Conservation (phyloP, 148 eudicot genomes). For the Amaranthus hypochondriacus region DNA sequence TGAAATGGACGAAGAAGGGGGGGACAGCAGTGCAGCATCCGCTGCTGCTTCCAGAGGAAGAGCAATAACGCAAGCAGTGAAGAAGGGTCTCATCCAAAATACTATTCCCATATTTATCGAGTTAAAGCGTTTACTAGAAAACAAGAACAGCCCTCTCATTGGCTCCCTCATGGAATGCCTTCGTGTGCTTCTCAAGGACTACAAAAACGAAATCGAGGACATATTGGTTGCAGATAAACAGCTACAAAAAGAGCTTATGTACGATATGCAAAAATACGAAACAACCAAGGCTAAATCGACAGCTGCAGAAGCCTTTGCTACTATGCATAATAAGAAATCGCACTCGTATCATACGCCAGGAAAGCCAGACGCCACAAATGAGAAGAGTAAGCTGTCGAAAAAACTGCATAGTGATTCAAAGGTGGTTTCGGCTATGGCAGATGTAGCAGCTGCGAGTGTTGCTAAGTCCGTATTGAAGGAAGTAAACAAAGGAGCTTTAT, state of each 20-base stretch:
- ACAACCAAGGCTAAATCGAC: constrained; percentile 46
- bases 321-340: constrained; percentile 27
- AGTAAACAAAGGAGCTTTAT: constrained; percentile 44
- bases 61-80: constrained; percentile 80
- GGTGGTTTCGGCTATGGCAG: constrained; percentile 70
- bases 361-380: constrained; percentile 8
- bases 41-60: constrained; percentile 63
- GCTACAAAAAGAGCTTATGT: constrained; percentile 82
- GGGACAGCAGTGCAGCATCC: constrained; percentile 38
- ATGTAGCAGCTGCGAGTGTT: constrained; percentile 56
- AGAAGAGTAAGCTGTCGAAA: constrained; percentile 25
- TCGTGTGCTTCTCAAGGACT: constrained; percentile 81
- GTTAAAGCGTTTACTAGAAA: constrained; percentile 68
- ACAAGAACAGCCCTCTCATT: constrained; percentile 81
- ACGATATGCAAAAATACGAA: constrained; percentile 86
- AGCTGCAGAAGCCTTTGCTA: constrained; percentile 54
- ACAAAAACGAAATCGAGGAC: constrained; percentile 93
- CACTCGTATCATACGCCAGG: constrained; percentile 38
- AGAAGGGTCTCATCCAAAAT: constrained; percentile 84
- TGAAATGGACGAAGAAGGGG: constrained; percentile 67
- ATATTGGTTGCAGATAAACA: constrained; percentile 86
- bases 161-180: constrained; percentile 99
- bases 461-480: constrained; percentile 76
- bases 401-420: constrained; percentile 37
- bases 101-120: constrained; percentile 93